These are phyloP conservation scores for Colletotrichum euphorbiae DNA, from an alignment of 2,329 filamentous ascomycete species.

Conservation along the genomic window DNA sequence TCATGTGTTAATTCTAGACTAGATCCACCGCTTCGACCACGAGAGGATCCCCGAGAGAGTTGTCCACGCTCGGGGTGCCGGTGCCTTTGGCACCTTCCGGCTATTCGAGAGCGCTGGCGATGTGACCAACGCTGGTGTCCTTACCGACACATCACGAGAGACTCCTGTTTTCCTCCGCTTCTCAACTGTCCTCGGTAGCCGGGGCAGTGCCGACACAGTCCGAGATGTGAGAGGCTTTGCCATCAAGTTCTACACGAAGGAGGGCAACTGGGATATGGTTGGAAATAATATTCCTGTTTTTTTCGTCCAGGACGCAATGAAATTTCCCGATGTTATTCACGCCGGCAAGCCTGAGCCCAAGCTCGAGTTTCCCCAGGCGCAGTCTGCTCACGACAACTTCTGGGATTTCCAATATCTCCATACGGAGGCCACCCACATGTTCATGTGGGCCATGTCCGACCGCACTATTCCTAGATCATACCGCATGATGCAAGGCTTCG, in stretches of 20 bases:
- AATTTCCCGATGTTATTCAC: slow-evolving; percentile 76
- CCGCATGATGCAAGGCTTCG: slow-evolving; percentile 89
- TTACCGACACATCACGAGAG: slow-evolving; percentile 75
- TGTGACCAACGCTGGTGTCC: slow-evolving; percentile 71
- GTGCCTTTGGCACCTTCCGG: slow-evolving; percentile 63
- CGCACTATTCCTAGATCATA: slow-evolving; percentile 78
- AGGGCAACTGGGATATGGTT: slow-evolving; percentile 82
- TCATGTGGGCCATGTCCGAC: slow-evolving; percentile 83
- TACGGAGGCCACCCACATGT: slow-evolving; percentile 81
- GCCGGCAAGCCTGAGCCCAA: slow-evolving; percentile 74
- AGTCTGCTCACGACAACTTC: slow-evolving; percentile 79
- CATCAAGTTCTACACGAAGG: slow-evolving; percentile 80
- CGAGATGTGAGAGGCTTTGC: slow-evolving; percentile 86
- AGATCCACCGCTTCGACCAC: slow-evolving; percentile 81
- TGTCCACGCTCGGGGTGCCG: slow-evolving; percentile 71
- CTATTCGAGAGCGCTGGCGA: slow-evolving; percentile 68
- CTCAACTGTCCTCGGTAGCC: slow-evolving; percentile 80
- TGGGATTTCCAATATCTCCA: slow-evolving; percentile 80
- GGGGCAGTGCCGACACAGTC: slow-evolving; percentile 83
- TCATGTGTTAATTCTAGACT: slow-evolving; percentile 1
- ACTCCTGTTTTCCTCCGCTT: slow-evolving; percentile 80
- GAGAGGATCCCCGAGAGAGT: slow-evolving; percentile 70
- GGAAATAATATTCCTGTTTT: slow-evolving; percentile 78
- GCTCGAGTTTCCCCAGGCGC: slow-evolving; percentile 77
- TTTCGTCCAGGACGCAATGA: slow-evolving; percentile 81